A percentile compares a stretch with the other conserved stretches of the same genome.
phyloP scores from a whole-genome alignment of 2,329 filamentous ascomycete species.

The Epichloe scottii region DNA sequence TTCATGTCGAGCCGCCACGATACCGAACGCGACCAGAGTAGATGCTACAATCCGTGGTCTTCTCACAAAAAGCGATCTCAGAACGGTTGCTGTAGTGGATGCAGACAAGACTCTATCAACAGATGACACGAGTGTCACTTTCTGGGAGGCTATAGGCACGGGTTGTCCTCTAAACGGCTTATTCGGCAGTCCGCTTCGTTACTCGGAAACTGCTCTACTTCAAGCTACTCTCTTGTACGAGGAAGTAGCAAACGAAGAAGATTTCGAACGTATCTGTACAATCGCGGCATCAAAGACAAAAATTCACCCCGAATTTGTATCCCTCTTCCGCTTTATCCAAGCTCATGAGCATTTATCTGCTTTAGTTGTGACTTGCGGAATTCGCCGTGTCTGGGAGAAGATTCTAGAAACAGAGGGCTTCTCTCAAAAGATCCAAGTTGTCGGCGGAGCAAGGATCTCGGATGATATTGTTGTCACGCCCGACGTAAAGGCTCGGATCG shows the following conservation, averaged over 20 bases:
- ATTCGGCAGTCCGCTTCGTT: constrained; percentile 33
- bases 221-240: constrained; percentile 42
- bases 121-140: constrained; percentile 36
- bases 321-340: constrained; percentile 25
- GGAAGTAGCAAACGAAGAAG: constrained; percentile 21
- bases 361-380: constrained; percentile 43
- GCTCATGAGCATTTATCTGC: constrained; percentile 26
- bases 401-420: constrained; percentile 33
- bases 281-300: constrained; percentile 26
- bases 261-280: constrained; percentile 33
- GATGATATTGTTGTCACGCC: constrained; percentile 39
- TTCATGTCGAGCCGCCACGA: constrained; percentile 13
- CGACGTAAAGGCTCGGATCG: constrained; percentile 34
- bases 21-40: constrained; percentile 23
- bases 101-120: constrained; percentile 42
- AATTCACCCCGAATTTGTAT: constrained; percentile 35
- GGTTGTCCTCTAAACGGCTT: constrained; percentile 26
- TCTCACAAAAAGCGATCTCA: constrained; percentile 14
- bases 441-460: constrained; percentile 36
- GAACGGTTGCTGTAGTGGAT: constrained; percentile 43
- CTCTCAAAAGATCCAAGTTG: constrained; percentile 29
- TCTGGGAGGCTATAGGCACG: constrained; percentile 27
- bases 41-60: constrained; percentile 15
- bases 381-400: constrained; percentile 40
- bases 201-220: constrained; percentile 41